These are phyloP conservation scores for Fraxinus albicans DNA, from an alignment of 305 asterid genomes.

Conservation along the genomic window DNA sequence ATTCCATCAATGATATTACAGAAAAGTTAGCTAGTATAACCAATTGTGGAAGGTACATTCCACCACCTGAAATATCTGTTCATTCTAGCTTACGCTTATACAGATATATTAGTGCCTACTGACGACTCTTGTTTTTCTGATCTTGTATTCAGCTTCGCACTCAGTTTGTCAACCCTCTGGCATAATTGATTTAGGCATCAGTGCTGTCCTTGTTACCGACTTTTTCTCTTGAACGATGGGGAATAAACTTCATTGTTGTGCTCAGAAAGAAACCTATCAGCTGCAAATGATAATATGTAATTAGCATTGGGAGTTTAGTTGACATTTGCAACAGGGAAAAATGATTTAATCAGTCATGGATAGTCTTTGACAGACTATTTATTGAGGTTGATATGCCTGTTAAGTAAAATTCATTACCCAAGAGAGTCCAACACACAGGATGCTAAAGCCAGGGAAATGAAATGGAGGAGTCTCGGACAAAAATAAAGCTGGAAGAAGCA, in stretches of 20 bases:
- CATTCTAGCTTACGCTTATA: background rate
- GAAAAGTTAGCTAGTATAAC: background rate
- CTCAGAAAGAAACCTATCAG: slow-evolving; percentile 42
- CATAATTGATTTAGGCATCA: slow-evolving; percentile 17
- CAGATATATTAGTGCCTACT: background rate
- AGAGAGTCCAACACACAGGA: slow-evolving; percentile 46
- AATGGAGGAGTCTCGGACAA: slow-evolving; percentile 45
- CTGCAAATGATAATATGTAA: slow-evolving; percentile 27
- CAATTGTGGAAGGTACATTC: background rate
- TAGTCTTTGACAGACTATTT: background rate
- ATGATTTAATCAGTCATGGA: background rate
- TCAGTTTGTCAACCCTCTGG: background rate
- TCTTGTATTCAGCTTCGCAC: background rate
- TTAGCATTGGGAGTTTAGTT: background rate
- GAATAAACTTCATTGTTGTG: slow-evolving; percentile 29
- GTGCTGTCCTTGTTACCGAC: background rate
- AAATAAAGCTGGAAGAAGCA: slow-evolving; percentile 40
- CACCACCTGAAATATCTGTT: background rate
- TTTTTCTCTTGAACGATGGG: slow-evolving; percentile 25
- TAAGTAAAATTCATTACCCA: slow-evolving; percentile 30
- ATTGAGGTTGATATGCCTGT: background rate
- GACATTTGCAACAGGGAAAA: background rate
- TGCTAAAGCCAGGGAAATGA: slow-evolving; percentile 48
- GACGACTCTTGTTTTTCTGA: background rate
- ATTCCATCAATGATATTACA: background rate